phyloP scores from a whole-genome alignment of 1,284 basidiomycete species.

The Malassezia cuniculi region DNA sequence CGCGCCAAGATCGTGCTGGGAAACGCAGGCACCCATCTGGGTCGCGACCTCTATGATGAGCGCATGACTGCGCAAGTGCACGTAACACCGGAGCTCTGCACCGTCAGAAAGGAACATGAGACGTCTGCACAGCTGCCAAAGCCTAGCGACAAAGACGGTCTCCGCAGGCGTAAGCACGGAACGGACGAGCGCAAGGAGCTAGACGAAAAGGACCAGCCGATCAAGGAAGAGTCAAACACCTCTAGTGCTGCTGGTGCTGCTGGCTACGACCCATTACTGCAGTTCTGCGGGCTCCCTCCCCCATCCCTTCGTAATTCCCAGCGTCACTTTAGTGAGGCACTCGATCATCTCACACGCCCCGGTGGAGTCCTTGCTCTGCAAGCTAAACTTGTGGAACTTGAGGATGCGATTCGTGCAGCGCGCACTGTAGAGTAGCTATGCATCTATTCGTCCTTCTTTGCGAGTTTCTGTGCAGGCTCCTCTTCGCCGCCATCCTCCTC shows the following conservation, averaged over 20 bases:
- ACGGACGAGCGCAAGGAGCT: neutral
- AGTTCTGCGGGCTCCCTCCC: constrained; percentile 23
- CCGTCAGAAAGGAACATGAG: constrained; percentile 9
- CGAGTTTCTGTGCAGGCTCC: constrained; percentile 2
- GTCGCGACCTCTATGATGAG: constrained; percentile 23
- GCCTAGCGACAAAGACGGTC: neutral
- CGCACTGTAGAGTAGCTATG: neutral
- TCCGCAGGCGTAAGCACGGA: neutral
- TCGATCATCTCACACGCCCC: neutral
- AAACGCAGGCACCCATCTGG: constrained; percentile 13
- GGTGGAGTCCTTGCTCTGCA: neutral
- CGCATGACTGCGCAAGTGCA: constrained; percentile 10
- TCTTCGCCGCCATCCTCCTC: constrained; percentile 4
- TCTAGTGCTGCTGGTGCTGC: constrained; percentile 4
- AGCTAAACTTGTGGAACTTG: constrained; percentile 1
- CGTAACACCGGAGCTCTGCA: neutral
- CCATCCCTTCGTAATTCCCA: constrained; percentile 18
- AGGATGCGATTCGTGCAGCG: neutral
- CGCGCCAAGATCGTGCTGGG: constrained; percentile 24
- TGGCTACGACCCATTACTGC: constrained; percentile 14
- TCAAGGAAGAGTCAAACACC: neutral
- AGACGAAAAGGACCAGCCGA: neutral
- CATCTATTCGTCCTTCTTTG: constrained; percentile 5
- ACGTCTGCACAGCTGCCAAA: constrained; percentile 3
- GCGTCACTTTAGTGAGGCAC: constrained; percentile 11